These are phyloP conservation scores for Phialophora macrospora DNA, from an alignment of 2,329 filamentous ascomycete genomes.

Conservation along the genomic window DNA sequence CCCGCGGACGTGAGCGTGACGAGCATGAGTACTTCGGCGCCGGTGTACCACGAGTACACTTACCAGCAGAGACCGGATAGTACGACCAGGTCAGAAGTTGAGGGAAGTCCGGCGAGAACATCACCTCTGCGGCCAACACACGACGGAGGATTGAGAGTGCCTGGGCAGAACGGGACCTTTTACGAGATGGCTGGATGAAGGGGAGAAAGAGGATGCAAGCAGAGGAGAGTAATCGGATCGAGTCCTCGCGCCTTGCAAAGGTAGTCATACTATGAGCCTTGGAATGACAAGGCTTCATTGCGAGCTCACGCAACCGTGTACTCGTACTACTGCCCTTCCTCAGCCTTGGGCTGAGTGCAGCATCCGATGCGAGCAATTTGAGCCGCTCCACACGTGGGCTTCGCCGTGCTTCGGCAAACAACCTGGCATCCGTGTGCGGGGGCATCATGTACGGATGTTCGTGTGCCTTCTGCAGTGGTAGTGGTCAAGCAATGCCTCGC, in stretches of 20 bases:
- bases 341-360: neutral
- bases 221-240: neutral
- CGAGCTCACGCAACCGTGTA: too few species aligned
- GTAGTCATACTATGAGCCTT: neutral
- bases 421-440: neutral
- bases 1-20: slow-evolving; percentile 30
- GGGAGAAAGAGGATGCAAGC: neutral
- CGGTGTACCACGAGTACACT: slow-evolving; percentile 23
- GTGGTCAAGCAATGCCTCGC: neutral
- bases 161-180: slow-evolving; percentile 29
- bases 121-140: slow-evolving; percentile 23
- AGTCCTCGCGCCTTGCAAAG: neutral
- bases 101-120: slow-evolving; percentile 29
- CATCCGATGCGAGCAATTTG: neutral
- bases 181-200: slow-evolving; percentile 34
- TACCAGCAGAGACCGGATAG: slow-evolving; percentile 18
- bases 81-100: slow-evolving; percentile 23
- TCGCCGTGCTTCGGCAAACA: neutral
- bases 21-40: slow-evolving; percentile 13
- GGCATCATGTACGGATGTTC: neutral
- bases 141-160: slow-evolving; percentile 28
- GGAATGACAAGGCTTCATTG: neutral
- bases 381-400: neutral
- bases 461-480: neutral
- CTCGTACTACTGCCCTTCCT: too few species aligned